Percentiles rank a stretch among this genome's conserved stretches.
These are phyloP conservation scores for Phytophthora pluvialis DNA, from an alignment of 352 stramenopile genomes.

Conservation along the genomic window DNA sequence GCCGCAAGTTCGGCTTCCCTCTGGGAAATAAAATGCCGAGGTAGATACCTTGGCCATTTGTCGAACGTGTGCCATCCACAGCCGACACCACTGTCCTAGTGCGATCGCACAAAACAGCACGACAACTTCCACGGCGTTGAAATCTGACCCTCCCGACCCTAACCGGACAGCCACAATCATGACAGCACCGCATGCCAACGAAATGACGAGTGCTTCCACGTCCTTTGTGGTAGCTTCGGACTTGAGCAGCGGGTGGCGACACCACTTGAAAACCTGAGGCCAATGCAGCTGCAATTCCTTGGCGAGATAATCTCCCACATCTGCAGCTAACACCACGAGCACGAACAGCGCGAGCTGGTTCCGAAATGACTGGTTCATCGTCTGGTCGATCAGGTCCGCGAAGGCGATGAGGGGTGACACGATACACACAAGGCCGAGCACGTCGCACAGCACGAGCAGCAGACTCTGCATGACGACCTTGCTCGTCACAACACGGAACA, in stretches of 20 bases:
- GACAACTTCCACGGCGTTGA: conserved; percentile 41
- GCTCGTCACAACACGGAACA: conserved; percentile 60
- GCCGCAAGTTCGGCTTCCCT: conserved; percentile 39
- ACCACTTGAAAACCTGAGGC: conserved; percentile 31
- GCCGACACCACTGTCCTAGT: conserved; percentile 46
- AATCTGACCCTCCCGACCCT: conserved; percentile 23
- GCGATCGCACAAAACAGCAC: conserved; percentile 50
- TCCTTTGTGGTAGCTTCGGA: conserved; percentile 29
- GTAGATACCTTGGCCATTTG: conserved; percentile 53
- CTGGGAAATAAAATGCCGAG: conserved; percentile 52
- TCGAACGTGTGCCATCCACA: conserved; percentile 46
- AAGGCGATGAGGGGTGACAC: conserved; percentile 51
- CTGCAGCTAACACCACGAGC: conserved; percentile 50
- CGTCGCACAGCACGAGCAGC: conserved; percentile 48
- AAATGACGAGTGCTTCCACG: conserved; percentile 41
- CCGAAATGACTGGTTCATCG: conserved; percentile 38
- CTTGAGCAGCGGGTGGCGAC: conserved; percentile 31
- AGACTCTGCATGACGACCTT: conserved; percentile 56
- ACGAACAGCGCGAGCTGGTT: conserved; percentile 58
- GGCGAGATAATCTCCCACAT: conserved; percentile 42
- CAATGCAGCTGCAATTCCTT: conserved; percentile 36
- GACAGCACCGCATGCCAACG: conserved; percentile 38
- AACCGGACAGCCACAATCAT: conserved; percentile 45
- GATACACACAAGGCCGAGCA: conserved; percentile 46
- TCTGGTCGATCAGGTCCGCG: conserved; percentile 50